phyloP scores from a whole-genome alignment of 306 rosid species.

The Sechiopsis laciniata region DNA sequence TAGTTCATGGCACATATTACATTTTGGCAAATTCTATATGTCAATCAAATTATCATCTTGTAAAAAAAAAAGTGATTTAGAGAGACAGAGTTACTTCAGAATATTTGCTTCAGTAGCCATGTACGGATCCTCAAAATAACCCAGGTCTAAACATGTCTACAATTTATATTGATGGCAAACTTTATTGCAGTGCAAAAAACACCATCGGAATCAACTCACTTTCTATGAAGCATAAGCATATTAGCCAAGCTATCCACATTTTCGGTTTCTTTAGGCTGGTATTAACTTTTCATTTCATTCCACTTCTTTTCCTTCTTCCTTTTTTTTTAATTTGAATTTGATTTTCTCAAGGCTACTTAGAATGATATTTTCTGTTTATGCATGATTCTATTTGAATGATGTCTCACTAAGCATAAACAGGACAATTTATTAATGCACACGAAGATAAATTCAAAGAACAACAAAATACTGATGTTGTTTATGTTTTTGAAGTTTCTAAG shows the following conservation, averaged over 20 bases:
- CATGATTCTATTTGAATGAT: neutral
- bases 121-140: neutral
- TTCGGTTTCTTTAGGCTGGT: neutral
- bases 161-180: neutral
- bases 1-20: neutral
- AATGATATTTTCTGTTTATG: slow-evolving; percentile 11
- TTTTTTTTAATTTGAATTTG: neutral
- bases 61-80: neutral
- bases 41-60: neutral
- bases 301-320: neutral
- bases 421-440: neutral
- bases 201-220: neutral
- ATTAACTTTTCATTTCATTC: neutral
- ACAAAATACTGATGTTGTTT: neutral
- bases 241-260: neutral
- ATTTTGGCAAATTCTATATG: neutral
- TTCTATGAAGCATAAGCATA: neutral
- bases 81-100: neutral
- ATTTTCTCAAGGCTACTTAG: neutral
- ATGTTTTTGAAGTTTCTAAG: neutral
- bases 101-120: neutral
- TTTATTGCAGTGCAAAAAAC: neutral
- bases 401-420: too few species aligned
- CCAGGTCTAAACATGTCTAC: neutral
- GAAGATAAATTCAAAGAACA: neutral